Percentiles rank a stretch among this genome's conserved stretches.
Evolutionary conservation across 192 early-diverging fungal genomes (phyloP).

Genomic region (Coemansia sp.): DNA sequence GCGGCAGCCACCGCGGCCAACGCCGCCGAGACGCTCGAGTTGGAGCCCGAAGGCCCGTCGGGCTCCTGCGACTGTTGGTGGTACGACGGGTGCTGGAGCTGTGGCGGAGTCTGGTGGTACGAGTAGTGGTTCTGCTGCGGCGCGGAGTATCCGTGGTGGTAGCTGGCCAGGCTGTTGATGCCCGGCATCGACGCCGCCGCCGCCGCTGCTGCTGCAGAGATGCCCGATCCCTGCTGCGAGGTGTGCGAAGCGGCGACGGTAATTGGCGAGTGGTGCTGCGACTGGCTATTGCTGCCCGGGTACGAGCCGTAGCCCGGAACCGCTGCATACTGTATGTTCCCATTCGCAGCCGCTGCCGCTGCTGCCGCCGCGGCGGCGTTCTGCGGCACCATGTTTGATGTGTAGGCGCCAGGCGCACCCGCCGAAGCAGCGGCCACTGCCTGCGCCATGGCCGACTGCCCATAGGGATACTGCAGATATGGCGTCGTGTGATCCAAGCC

Average conservation of each 20-base stretch:
- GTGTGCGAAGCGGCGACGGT: conserved; percentile 26
- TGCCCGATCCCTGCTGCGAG: conserved; percentile 19
- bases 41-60: conserved; percentile 14
- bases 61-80: conserved; percentile 18
- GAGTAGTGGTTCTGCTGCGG: conserved; percentile 32
- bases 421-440: conserved; percentile 25
- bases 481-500: conserved; percentile 15
- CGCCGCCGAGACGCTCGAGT: conserved; percentile 27
- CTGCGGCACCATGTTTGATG: conserved; percentile 19
- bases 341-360: conserved; percentile 13
- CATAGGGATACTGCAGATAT: conserved; percentile 37
- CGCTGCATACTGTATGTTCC: conserved; percentile 22
- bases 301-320: conserved; percentile 44
- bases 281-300: conserved; percentile 44
- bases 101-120: conserved; percentile 19
- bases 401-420: conserved; percentile 22
- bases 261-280: conserved; percentile 51
- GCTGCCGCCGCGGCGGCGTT: conserved; percentile 10
- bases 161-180: conserved; percentile 41
- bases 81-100: conserved; percentile 19
- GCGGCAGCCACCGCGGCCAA: conserved; percentile 33
- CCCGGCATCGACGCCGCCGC: conserved; percentile 32
- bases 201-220: conserved; percentile 22
- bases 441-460: conserved; percentile 41
- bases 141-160: conserved; percentile 38